A percentile compares a stretch with the other conserved stretches of the same genome.
Conservation (phyloP, 179 eudicot genomes). For the Actinidia polygama region DNA sequence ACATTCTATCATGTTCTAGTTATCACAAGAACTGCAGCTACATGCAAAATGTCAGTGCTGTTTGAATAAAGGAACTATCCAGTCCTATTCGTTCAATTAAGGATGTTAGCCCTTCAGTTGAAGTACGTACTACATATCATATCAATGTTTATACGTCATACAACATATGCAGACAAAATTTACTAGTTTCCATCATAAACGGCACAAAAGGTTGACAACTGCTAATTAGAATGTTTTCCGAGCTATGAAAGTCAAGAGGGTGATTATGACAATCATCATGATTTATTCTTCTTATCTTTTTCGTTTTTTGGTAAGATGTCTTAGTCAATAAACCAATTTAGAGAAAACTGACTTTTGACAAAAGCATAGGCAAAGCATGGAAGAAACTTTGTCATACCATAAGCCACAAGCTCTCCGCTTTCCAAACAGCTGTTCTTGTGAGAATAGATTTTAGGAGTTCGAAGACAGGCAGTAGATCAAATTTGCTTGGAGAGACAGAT, state of each 20-base stretch:
- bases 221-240: not conserved
- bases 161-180: not conserved
- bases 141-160: no score
- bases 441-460: conserved; percentile 52
- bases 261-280: no score
- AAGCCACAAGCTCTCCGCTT: conserved; percentile 75
- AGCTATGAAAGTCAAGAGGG: not conserved
- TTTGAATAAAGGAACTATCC: not conserved
- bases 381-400: conserved; percentile 54
- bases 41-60: not conserved
- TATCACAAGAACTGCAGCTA: not conserved
- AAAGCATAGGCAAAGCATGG: not conserved
- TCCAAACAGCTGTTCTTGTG: conserved; percentile 41
- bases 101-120: not conserved
- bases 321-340: not conserved
- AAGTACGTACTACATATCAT: not conserved
- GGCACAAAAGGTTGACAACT: not conserved
- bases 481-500: conserved; percentile 41
- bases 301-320: not conserved
- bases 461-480: conserved; percentile 43
- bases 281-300: not conserved
- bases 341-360: conserved; percentile 4
- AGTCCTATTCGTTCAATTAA: not conserved
- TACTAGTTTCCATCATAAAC: not conserved
- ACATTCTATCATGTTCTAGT: not conserved